These are phyloP conservation scores for Candida coquimbonensis DNA, from an alignment of 805 yeast genomes.

Conservation along the genomic window DNA sequence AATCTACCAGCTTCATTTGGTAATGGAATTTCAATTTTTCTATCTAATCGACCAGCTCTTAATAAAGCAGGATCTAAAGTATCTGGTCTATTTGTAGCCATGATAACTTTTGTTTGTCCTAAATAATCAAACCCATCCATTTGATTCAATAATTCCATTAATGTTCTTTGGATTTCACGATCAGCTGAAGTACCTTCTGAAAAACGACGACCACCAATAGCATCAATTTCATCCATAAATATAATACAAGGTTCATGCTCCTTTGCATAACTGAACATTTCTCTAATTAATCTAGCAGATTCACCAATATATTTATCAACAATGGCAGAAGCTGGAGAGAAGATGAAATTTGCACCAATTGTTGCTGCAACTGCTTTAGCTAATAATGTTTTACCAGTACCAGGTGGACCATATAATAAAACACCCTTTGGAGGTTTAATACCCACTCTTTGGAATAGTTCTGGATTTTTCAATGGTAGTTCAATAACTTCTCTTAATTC, in stretches of 20 bases:
- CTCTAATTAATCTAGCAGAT: constrained; percentile 92
- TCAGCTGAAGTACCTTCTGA: constrained; percentile 98
- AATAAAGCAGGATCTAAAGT: constrained; percentile 94
- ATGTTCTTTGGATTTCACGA: constrained; percentile 95
- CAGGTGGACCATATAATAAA: constrained; percentile 94
- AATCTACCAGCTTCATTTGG: constrained; percentile 95
- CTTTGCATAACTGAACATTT: constrained; percentile 95
- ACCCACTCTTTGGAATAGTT: constrained; percentile 89
- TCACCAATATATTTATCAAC: constrained; percentile 98
- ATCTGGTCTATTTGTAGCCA: constrained; percentile 99
- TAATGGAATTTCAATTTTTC: constrained; percentile 90
- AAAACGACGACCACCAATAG: constrained; percentile 97
- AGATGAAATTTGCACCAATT: constrained; percentile 94
- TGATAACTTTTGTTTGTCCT: constrained; percentile 94
- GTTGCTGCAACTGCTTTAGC: constrained; percentile 99
- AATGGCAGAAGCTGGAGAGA: constrained; percentile 97
- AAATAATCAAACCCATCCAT: constrained; percentile 98
- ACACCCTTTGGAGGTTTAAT: constrained; percentile 99
- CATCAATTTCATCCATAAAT: constrained; percentile 98
- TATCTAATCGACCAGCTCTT: constrained; percentile 95
- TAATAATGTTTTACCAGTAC: constrained; percentile 92
- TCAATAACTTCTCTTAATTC: constrained; percentile 97
- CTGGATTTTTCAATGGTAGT: constrained; percentile 94
- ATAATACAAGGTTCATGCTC: constrained; percentile 98
- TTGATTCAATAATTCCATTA: constrained; percentile 94